A percentile compares a stretch with the other conserved stretches of the same genome.
Evolutionary conservation across 2,329 filamentous ascomycete species (phyloP).

Genomic region (Colletotrichum tropicicola): DNA sequence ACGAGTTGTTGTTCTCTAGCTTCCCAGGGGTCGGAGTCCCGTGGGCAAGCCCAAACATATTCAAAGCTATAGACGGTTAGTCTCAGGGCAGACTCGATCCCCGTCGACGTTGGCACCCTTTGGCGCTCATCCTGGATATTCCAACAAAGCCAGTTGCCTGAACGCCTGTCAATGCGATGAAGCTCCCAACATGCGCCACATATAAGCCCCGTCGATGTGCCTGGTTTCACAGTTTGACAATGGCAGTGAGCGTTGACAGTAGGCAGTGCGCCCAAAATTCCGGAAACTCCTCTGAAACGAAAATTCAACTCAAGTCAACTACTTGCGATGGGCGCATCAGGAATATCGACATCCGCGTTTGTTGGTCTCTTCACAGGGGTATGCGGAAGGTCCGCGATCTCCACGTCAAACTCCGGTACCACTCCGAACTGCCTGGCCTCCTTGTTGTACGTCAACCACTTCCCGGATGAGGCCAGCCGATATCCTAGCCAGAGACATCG

Average conservation of each 20-base stretch:
- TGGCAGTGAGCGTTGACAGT: too few relatives aligned
- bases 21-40: too few relatives aligned
- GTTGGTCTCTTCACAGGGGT: neutral
- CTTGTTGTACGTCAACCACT: conserved; percentile 57
- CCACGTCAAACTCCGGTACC: conserved; percentile 43
- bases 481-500: conserved; percentile 67
- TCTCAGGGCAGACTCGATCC: too few relatives aligned
- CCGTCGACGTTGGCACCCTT: too few relatives aligned
- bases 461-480: conserved; percentile 50
- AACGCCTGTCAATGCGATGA: too few relatives aligned
- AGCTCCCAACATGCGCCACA: neutral
- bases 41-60: too few relatives aligned
- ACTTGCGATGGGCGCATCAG: neutral
- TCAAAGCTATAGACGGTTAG: too few relatives aligned
- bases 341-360: neutral
- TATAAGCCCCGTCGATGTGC: neutral
- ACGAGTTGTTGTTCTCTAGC: too few relatives aligned
- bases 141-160: too few relatives aligned
- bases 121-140: too few relatives aligned
- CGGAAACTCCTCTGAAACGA: neutral
- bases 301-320: neutral
- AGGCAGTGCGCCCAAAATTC: neutral
- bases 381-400: neutral
- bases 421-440: conserved; percentile 49
- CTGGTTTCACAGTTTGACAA: neutral